Conservation (phyloP, 192 early-diverging fungal species). For the Mortierella antarctica region DNA sequence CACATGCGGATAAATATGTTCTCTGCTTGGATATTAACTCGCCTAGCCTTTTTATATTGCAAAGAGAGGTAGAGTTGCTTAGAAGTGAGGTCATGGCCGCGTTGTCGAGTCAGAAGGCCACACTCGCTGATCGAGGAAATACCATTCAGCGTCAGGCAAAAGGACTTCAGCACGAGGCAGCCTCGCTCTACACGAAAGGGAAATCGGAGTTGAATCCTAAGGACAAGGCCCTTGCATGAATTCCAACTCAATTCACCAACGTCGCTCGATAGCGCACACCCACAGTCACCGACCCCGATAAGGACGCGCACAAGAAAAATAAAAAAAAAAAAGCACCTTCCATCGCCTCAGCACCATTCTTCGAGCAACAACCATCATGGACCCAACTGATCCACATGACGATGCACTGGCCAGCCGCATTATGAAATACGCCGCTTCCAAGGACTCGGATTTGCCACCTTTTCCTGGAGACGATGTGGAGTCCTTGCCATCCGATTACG, state of each 20-base stretch:
- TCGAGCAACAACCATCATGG: constrained; percentile 18
- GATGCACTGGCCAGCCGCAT: constrained; percentile 53
- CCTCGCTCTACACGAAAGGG: constrained; percentile 4
- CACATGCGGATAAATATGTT: too few relatives aligned
- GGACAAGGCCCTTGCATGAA: too few relatives aligned
- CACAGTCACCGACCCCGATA: too few relatives aligned
- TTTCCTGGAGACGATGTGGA: constrained; percentile 63
- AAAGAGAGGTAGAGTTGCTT: constrained; percentile 11
- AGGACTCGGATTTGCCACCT: constrained; percentile 44
- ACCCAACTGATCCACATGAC: constrained; percentile 29
- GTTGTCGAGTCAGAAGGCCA: neutral
- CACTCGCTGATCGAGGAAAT: constrained; percentile 12
- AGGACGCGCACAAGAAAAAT: neutral
- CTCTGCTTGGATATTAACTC: too few relatives aligned
- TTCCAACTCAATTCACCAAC: too few relatives aligned
- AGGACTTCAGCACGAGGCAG: constrained; percentile 14
- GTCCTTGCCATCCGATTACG: constrained; percentile 63
- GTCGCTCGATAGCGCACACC: too few relatives aligned
- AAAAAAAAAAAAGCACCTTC: constrained; percentile 2
- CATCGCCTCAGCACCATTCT: neutral
- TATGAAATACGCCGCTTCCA: constrained; percentile 42
- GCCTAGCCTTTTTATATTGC: too few relatives aligned
- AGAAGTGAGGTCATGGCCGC: neutral
- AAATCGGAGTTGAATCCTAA: neutral
- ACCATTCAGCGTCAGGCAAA: neutral